Base-by-base conservation (phyloP, 2,329 filamentous ascomycete species). In the Colletotrichum theobromicola region DNA sequence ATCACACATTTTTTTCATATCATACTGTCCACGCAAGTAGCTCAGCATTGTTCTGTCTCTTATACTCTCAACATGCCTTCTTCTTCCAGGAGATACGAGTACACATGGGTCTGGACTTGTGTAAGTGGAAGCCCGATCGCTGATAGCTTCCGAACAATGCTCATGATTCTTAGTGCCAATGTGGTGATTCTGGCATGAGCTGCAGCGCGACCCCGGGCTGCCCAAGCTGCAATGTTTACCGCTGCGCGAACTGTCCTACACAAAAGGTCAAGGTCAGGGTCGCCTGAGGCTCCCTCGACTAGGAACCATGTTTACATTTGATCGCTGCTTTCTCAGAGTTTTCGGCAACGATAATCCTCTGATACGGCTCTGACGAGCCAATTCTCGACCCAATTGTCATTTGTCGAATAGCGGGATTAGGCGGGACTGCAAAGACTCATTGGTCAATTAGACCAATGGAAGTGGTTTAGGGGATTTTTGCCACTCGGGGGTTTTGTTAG, bases 121-220 rank as follows among this genome's bases (percentile, higher is more conserved):
- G 73, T 74, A 62, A 65, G 73, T 64, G 18, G 18, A 46, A 46
- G 42, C 26, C 26, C 4, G 42, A 8, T 10, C 9, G 2, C 13
- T 5, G 15, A n/a, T n/a, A 30, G 5, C 12, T 4, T n/a, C 32
- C 10, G 15, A 58, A 16, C n/a, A 28, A 6, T 18, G 28, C 57
- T 75, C 10, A 75, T 35, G 18, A 24, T 26, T 18, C 5, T 21
- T 3, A 75, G 72, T 75, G 72, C 46, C 26, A 68, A 15, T 75
- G 72, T 8, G 72, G 72, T 13, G 70, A 75, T 61, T 53, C 73
- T 12, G 73, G 73, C 7, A 75, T 75, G 73, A 24, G 13, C 7
- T 46, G 7, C n/a, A 13, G 34, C 4, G 9, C 26, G 7, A 34
- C 24, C 7, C 66, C 66, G 5, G 35, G 53, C 18, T 68, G 66